phyloP scores from a whole-genome alignment of 2,329 filamentous ascomycete genomes.

The Colletotrichum eremochloae region DNA sequence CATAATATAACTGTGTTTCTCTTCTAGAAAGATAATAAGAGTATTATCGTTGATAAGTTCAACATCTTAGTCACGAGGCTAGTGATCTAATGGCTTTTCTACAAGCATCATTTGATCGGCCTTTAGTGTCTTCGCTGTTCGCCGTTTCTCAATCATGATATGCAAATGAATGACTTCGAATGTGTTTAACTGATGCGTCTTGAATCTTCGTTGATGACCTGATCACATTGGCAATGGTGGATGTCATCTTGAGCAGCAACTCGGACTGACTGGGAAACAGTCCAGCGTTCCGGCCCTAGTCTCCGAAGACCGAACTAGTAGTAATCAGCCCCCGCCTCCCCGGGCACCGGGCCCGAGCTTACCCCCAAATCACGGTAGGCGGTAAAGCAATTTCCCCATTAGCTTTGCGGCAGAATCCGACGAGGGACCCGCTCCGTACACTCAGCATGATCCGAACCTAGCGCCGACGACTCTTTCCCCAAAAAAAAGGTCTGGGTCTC shows the following conservation, averaged over 20 bases:
- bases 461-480: slow-evolving; percentile 16
- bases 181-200: not conserved
- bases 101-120: no score
- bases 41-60: not conserved
- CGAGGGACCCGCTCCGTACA: slow-evolving; percentile 15
- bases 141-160: not conserved
- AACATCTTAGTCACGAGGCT: not conserved
- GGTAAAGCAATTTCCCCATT: slow-evolving; percentile 16
- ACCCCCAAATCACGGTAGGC: slow-evolving; percentile 16
- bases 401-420: slow-evolving; percentile 35
- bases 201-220: not conserved
- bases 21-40: not conserved
- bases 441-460: slow-evolving; percentile 13
- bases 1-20: no score
- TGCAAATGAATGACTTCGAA: not conserved
- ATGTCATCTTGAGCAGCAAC: not conserved
- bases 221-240: not conserved
- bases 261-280: not conserved
- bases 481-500: not conserved
- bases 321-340: not conserved
- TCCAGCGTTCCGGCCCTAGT: not conserved
- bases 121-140: not conserved
- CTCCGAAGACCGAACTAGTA: not conserved
- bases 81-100: not conserved
- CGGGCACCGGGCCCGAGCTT: slow-evolving; percentile 31